Evolutionary conservation across 2,329 filamentous ascomycete genomes (phyloP), one percentile per base, ranked within the genome.

Genomic region (Lecanoromycetidae sp.): DNA sequence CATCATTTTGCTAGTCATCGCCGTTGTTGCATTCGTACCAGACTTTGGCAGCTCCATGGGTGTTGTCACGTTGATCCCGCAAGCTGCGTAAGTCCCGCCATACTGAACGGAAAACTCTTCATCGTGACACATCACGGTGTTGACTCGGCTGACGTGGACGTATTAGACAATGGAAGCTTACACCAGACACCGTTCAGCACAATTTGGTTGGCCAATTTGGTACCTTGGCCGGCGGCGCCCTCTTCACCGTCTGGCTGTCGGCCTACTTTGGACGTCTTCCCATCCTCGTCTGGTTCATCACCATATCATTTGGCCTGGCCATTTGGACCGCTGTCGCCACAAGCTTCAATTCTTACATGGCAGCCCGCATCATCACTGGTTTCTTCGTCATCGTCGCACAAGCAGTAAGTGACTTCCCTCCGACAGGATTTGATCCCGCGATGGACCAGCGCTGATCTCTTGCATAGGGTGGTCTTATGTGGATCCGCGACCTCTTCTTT

Each of bases 401-500:
- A 53, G 63, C 59, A 1, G 61, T 61, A 51, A 46, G 60, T 52
- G 13, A n/a, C n/a, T n/a, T n/a, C 9, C n/a, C 19, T 32, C 27
- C n/a, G 7, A 22, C 15, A 26, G 5, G n/a, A n/a, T n/a, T n/a
- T n/a, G n/a, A n/a, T n/a, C n/a, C 20, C 15, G 22, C 13, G 12
- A 10, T 27, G 33, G n/a, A 25, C 4, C 17, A 33, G 19, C 19
- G 13, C 15, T 30, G 23, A 43, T 3, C 34, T 30, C 17, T 39
- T 5, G 17, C 22, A 45, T 46, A 34, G 46, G 58, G 58, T 13
- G 71, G 70, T 8, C 61, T 77, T 43, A 70, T 72, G 54, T 71
- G 71, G 55, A 70, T 76, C 56, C 71, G 75, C 45, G 75, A 79
- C 57, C 66, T 76, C 48, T 79, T 76, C 63, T 78, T 75, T 62